phyloP scores from a whole-genome alignment of 441 rosid genomes.

The Populus hybrid region DNA sequence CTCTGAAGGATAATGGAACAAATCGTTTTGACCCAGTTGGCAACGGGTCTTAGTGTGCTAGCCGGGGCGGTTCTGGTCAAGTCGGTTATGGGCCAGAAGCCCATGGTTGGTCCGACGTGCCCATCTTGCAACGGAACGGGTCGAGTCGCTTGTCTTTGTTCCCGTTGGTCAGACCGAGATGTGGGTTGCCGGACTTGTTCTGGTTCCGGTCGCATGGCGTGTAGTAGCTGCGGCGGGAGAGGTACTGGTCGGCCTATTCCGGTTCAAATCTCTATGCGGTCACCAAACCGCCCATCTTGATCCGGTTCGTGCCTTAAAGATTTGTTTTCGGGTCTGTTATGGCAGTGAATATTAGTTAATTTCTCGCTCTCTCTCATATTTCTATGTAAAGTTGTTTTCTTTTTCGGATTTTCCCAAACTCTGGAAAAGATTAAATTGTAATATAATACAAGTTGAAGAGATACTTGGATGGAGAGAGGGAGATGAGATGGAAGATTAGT shows the following conservation, averaged over 20 bases:
- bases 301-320: slow-evolving; percentile 1
- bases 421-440: slow-evolving; percentile 1
- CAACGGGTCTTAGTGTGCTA: slow-evolving; percentile 79
- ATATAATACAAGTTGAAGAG: slow-evolving; percentile 4
- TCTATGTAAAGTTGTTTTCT: not conserved
- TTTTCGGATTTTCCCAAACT: not conserved
- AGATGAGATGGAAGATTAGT: slow-evolving; percentile 7
- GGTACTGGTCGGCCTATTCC: slow-evolving; percentile 89
- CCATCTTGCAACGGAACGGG: slow-evolving; percentile 83
- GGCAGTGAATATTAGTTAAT: not conserved
- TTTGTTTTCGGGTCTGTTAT: not conserved
- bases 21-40: slow-evolving; percentile 68
- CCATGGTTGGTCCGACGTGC: slow-evolving; percentile 86
- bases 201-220: slow-evolving; percentile 81
- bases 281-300: slow-evolving; percentile 41
- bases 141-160: slow-evolving; percentile 70
- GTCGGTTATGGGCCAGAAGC: slow-evolving; percentile 77
- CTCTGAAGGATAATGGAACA: slow-evolving; percentile 47
- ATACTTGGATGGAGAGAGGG: slow-evolving; percentile 6
- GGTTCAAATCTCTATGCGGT: slow-evolving; percentile 60
- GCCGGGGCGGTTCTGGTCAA: slow-evolving; percentile 88
- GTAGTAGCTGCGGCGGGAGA: slow-evolving; percentile 87
- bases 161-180: slow-evolving; percentile 94
- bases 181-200: slow-evolving; percentile 83
- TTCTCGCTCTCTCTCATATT: slow-evolving; percentile 1